These are phyloP conservation scores for Lentinula edodes DNA, from an alignment of 768 basidiomycete genomes.

Conservation along the genomic window DNA sequence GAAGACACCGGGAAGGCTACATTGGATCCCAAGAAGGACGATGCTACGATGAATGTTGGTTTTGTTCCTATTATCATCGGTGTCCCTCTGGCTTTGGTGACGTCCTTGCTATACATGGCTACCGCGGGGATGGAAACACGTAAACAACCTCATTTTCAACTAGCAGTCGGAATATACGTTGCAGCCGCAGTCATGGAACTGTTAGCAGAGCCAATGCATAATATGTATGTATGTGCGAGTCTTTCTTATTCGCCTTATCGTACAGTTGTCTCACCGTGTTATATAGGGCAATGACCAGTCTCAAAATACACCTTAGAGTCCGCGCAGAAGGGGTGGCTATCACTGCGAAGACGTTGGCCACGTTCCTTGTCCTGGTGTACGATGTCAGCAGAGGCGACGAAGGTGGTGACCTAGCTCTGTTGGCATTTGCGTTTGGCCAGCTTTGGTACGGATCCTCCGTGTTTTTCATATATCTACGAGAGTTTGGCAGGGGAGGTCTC, in stretches of 20 bases:
- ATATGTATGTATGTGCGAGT: slow-evolving; percentile 39
- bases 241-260: neutral
- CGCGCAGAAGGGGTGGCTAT: slow-evolving; percentile 85
- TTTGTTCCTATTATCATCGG: slow-evolving; percentile 68
- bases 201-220: slow-evolving; percentile 77
- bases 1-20: neutral
- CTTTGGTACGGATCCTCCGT: slow-evolving; percentile 61
- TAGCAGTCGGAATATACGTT: slow-evolving; percentile 66
- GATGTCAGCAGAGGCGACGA: slow-evolving; percentile 27
- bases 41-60: slow-evolving; percentile 36
- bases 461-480: slow-evolving; percentile 47
- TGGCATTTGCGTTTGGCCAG: slow-evolving; percentile 88
- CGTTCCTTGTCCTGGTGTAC: slow-evolving; percentile 60
- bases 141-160: slow-evolving; percentile 58
- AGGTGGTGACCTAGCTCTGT: slow-evolving; percentile 47
- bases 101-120: slow-evolving; percentile 47
- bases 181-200: slow-evolving; percentile 74
- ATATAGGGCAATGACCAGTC: slow-evolving; percentile 61
- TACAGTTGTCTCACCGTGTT: slow-evolving; percentile 11
- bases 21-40: slow-evolving; percentile 15
- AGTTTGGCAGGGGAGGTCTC: slow-evolving; percentile 29
- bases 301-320: slow-evolving; percentile 67
- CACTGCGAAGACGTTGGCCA: slow-evolving; percentile 62
- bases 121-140: slow-evolving; percentile 48
- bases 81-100: slow-evolving; percentile 51